Evolutionary conservation across 768 basidiomycete genomes (phyloP).

Genomic region (Tylopilus sp.): DNA sequence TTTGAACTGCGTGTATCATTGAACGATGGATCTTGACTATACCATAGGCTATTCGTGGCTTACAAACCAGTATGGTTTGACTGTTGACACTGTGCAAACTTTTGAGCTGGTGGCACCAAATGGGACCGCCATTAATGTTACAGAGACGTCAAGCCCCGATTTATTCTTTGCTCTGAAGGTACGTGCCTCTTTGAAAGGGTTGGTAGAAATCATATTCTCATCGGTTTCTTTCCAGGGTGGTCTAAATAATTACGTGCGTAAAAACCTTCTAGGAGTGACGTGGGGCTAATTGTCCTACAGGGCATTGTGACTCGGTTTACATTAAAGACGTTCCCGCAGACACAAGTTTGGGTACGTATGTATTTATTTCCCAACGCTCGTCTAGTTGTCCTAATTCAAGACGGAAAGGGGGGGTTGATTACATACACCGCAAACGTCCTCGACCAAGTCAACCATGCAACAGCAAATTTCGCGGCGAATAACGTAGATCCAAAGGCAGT

Average conservation of each 20-base stretch:
- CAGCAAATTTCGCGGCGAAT: conserved; percentile 18
- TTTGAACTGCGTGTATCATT: not conserved
- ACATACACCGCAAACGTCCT: conserved; percentile 14
- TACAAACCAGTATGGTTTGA: conserved; percentile 59
- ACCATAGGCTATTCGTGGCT: conserved; percentile 36
- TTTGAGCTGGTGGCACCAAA: conserved; percentile 51
- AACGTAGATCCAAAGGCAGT: conserved; percentile 21
- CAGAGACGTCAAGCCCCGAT: conserved; percentile 32
- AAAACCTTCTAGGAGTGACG: not conserved
- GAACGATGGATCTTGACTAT: not conserved
- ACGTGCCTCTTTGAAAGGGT: not conserved
- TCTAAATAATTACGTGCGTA: conserved; percentile 52
- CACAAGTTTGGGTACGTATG: conserved; percentile 53
- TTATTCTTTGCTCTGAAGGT: conserved; percentile 44
- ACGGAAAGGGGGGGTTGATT: conserved; percentile 47
- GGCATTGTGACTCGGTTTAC: conserved; percentile 62
- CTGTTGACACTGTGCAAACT: conserved; percentile 50
- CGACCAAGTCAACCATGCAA: conserved; percentile 16
- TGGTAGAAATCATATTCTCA: not conserved
- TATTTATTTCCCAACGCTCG: not conserved
- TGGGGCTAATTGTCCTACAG: conserved; percentile 16
- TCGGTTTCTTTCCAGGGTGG: conserved; percentile 43
- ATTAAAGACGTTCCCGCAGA: conserved; percentile 51
- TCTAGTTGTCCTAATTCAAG: not conserved
- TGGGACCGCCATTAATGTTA: conserved; percentile 40